Evolutionary conservation across 139 green algal species (phyloP).

Genomic region (Chlorokybus atmophyticus): DNA sequence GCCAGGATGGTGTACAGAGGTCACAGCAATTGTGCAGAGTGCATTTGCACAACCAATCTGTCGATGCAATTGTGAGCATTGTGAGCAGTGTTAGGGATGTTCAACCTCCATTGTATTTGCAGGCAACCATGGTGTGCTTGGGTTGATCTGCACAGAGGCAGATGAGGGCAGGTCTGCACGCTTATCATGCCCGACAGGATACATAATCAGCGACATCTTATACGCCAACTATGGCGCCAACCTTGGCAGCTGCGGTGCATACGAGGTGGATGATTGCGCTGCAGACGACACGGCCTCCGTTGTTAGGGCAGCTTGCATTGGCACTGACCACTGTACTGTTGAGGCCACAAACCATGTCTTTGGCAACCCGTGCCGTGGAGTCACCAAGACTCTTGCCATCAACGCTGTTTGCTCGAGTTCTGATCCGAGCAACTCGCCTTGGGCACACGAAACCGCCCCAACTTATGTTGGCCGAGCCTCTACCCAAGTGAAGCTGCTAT

Average conservation of each 20-base stretch:
- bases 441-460: slow-evolving; percentile 11
- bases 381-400: slow-evolving; percentile 11
- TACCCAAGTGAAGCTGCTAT: not conserved
- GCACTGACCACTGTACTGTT: slow-evolving; percentile 9
- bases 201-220: slow-evolving; percentile 13
- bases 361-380: slow-evolving; percentile 11
- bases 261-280: slow-evolving; percentile 13
- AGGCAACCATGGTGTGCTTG: slow-evolving; percentile 22
- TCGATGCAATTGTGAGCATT: too few relatives aligned
- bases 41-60: too few relatives aligned
- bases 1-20: too few relatives aligned
- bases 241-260: slow-evolving; percentile 14
- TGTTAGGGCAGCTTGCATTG: slow-evolving; percentile 10
- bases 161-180: slow-evolving; percentile 11
- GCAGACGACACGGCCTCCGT: not conserved
- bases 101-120: too few relatives aligned
- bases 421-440: too few relatives aligned
- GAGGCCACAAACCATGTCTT: slow-evolving; percentile 6
- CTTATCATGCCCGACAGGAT: slow-evolving; percentile 16
- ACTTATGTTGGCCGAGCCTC: slow-evolving; percentile 14
- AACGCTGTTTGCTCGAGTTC: slow-evolving; percentile 14
- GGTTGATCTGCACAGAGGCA: slow-evolving; percentile 15
- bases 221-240: slow-evolving; percentile 26
- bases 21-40: too few relatives aligned
- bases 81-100: too few relatives aligned